phyloP scores from a whole-genome alignment of 2,329 filamentous ascomycete species.

The Shiraia sp. region DNA sequence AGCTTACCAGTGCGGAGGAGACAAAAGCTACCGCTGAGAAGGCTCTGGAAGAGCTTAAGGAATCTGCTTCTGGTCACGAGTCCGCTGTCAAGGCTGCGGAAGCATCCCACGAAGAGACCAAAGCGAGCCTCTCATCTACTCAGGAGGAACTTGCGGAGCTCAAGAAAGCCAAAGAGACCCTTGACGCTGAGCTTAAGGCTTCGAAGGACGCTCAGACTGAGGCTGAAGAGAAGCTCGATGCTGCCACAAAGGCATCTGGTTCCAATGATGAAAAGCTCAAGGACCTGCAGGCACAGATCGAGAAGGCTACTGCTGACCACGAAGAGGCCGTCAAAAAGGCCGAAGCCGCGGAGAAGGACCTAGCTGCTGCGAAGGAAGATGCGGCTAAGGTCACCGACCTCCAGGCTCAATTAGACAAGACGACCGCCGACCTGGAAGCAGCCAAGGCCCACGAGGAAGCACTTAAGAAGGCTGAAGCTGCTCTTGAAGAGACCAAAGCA shows the following conservation, averaged over 20 bases:
- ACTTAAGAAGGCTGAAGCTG: conserved; percentile 15
- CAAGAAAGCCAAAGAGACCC: conserved; percentile 19
- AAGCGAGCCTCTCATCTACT: conserved; percentile 11
- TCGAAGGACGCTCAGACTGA: conserved; percentile 15
- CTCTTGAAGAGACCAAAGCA: conserved; percentile 19
- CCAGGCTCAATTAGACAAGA: conserved; percentile 3
- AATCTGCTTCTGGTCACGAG: conserved; percentile 12
- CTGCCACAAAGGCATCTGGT: background rate
- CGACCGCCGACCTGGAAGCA: conserved; percentile 13
- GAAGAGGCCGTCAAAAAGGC: conserved; percentile 15
- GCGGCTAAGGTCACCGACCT: background rate
- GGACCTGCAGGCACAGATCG: conserved; percentile 9
- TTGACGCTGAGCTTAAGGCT: conserved; percentile 22
- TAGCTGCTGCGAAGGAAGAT: conserved; percentile 11
- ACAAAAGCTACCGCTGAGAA: conserved; percentile 23
- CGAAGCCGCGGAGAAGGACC: conserved; percentile 13
- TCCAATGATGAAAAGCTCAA: conserved; percentile 5
- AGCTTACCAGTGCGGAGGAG: conserved; percentile 19
- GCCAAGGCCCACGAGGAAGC: conserved; percentile 22
- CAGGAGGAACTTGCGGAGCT: conserved; percentile 15
- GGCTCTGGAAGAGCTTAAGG: conserved; percentile 24
- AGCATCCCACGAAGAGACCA: conserved; percentile 16
- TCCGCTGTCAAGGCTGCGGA: conserved; percentile 6
- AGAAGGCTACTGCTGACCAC: conserved; percentile 21
- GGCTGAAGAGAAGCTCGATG: conserved; percentile 4